Percentiles rank a stretch among this genome's conserved stretches.
Evolutionary conservation across 495 filamentous ascomycete species (phyloP).

Genomic region (Tricharina praecox): DNA sequence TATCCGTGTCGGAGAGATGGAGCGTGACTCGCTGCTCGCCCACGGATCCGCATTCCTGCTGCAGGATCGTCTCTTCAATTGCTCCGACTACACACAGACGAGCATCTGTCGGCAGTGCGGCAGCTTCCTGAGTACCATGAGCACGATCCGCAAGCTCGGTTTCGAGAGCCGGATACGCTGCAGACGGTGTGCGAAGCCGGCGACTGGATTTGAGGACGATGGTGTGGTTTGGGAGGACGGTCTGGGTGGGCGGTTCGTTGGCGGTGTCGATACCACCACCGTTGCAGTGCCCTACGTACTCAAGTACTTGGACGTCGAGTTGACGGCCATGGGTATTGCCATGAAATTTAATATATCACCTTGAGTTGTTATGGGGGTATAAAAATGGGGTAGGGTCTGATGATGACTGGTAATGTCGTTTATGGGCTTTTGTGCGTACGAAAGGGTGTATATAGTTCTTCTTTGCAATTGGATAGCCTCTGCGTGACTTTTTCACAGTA

Average conservation of each 20-base stretch:
- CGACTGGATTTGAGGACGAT: constrained; percentile 40
- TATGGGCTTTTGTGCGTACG: too few species aligned
- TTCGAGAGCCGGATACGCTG: constrained; percentile 54
- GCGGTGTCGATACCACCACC: constrained; percentile 74
- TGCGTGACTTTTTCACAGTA: too few species aligned
- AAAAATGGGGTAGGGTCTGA: too few species aligned
- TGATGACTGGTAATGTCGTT: too few species aligned
- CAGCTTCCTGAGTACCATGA: constrained; percentile 68
- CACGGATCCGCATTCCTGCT: constrained; percentile 90
- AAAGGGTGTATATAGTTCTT: too few species aligned
- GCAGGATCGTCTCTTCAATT: constrained; percentile 91
- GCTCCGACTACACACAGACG: constrained; percentile 71
- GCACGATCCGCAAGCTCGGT: constrained; percentile 48
- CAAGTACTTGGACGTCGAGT: constrained; percentile 82
- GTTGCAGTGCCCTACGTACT: constrained; percentile 86
- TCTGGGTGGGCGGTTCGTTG: constrained; percentile 57
- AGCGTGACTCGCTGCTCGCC: constrained; percentile 81
- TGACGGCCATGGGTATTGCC: constrained; percentile 81
- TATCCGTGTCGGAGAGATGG: constrained; percentile 98
- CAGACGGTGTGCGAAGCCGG: constrained; percentile 55
- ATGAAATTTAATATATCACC: constrained; percentile 73
- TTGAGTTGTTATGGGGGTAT: too few species aligned
- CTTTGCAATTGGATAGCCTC: too few species aligned
- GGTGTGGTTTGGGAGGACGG: constrained; percentile 86
- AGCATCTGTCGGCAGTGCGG: constrained; percentile 83